These are phyloP conservation scores for Hyaloscypha hepaticicola DNA, from an alignment of 495 filamentous ascomycete genomes.

Conservation along the genomic window DNA sequence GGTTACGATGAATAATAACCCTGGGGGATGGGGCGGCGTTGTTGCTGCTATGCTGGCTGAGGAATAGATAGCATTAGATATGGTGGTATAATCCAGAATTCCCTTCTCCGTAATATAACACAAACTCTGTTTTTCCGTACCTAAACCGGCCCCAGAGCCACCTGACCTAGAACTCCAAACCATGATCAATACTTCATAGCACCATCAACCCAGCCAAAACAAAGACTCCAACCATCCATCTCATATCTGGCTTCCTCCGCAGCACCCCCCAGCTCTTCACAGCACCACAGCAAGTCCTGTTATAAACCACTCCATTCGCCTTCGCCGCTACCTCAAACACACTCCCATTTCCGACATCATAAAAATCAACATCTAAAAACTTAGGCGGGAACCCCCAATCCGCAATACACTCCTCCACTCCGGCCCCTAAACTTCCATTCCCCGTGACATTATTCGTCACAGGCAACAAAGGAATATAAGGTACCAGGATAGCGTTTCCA, in stretches of 20 bases:
- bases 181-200: neutral
- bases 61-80: neutral
- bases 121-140: no score
- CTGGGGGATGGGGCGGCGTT: conserved; percentile 4
- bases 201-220: neutral
- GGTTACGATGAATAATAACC: conserved; percentile 2
- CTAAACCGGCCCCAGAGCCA: no score
- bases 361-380: conserved; percentile 90
- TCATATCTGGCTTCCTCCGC: neutral
- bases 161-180: neutral
- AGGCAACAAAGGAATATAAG: conserved; percentile 67
- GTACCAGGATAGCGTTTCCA: conserved; percentile 59
- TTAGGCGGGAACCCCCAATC: conserved; percentile 78
- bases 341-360: conserved; percentile 77
- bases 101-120: no score
- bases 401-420: conserved; percentile 63
- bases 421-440: conserved; percentile 65
- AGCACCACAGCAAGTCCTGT: conserved; percentile 68
- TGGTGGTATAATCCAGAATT: neutral
- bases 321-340: conserved; percentile 88
- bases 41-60: neutral
- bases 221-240: neutral
- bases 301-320: conserved; percentile 83
- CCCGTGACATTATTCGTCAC: conserved; percentile 68
- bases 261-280: conserved; percentile 6